These are phyloP conservation scores for Striga hermonthica DNA, from an alignment of 305 asterid genomes.

Conservation along the genomic window DNA sequence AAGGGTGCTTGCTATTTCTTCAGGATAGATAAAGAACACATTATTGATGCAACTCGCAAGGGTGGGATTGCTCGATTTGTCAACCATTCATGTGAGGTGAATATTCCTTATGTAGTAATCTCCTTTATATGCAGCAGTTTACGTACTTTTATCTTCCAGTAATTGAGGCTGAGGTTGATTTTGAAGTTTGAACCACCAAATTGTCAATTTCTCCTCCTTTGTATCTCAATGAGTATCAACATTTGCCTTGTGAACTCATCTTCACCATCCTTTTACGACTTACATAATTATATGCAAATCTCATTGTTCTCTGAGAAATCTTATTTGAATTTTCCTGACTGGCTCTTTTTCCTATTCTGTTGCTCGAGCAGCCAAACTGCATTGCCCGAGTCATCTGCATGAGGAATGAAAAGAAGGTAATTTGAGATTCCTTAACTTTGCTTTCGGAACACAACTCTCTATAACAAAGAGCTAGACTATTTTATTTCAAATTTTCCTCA, in stretches of 20 bases:
- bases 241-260: background rate
- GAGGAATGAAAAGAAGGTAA: constrained; percentile 68
- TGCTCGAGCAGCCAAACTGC: constrained; percentile 58
- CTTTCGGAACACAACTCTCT: background rate
- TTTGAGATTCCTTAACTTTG: background rate
- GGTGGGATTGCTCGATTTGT: constrained; percentile 81
- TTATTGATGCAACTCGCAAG: constrained; percentile 69
- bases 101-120: background rate
- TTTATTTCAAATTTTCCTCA: background rate
- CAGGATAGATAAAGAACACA: constrained; percentile 59
- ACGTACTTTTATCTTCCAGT: background rate
- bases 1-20: constrained; percentile 75
- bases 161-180: background rate
- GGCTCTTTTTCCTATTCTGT: background rate
- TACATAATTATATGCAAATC: background rate
- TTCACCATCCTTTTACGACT: background rate
- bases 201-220: too few species aligned
- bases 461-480: background rate
- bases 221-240: too few species aligned
- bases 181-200: too few species aligned
- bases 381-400: constrained; percentile 57
- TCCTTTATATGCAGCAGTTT: too few species aligned
- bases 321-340: too few species aligned
- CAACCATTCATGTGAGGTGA: constrained; percentile 67
- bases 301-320: too few species aligned